Percentiles rank a stretch among this genome's conserved stretches.
phyloP scores from a whole-genome alignment of 1,284 basidiomycete species.

The Tylopilus sp. region DNA sequence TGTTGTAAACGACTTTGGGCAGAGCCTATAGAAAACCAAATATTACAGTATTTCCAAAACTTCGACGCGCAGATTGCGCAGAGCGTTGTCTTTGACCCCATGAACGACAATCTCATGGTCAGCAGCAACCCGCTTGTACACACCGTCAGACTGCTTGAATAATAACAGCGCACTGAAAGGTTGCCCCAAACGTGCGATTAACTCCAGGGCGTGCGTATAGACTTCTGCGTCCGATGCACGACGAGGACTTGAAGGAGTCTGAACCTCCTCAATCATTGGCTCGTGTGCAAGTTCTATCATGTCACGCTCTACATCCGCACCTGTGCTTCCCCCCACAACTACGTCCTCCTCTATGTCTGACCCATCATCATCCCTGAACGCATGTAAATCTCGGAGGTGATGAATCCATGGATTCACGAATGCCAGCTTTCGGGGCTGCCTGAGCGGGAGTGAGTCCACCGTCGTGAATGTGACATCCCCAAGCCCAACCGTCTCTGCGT shows the following conservation, averaged over 20 bases:
- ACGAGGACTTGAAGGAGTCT: too few relatives aligned
- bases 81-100: background rate
- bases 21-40: too few relatives aligned
- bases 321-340: background rate
- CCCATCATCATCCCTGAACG: background rate
- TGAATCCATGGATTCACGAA: background rate
- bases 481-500: background rate
- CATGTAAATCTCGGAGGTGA: background rate
- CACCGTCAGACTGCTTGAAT: background rate
- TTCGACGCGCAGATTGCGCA: constrained; percentile 3
- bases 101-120: background rate
- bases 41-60: constrained; percentile 5
- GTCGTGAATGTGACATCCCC: background rate
- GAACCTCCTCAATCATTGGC: background rate
- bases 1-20: too few relatives aligned
- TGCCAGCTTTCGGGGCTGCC: background rate
- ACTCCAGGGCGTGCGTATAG: background rate
- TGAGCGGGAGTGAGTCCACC: background rate
- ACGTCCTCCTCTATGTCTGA: background rate
- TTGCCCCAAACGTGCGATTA: background rate
- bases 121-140: constrained; percentile 7
- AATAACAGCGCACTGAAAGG: background rate
- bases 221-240: too few relatives aligned
- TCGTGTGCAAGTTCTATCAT: background rate
- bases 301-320: background rate